Conservation (phyloP, 176 grass and related monocot species). For the Chrysopogon serrulatus region DNA sequence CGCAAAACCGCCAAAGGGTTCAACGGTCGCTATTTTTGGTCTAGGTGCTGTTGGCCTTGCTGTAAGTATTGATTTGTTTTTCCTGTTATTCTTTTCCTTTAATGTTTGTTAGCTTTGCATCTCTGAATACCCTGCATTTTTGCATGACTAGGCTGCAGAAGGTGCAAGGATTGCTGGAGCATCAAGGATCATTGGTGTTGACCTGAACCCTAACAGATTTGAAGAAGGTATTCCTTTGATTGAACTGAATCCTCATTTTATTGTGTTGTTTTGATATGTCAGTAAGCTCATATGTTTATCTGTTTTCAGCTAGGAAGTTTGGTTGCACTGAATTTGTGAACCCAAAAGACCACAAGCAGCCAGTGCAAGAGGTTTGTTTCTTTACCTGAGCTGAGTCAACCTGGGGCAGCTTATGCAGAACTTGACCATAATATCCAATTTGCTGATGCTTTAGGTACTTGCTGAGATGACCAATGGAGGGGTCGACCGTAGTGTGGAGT, state of each 20-base stretch:
- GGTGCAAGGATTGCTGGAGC: constrained; percentile 76
- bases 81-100: not conserved
- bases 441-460: constrained; percentile 48
- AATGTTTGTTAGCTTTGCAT: not conserved
- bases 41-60: constrained; percentile 84
- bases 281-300: not conserved
- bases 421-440: not conserved
- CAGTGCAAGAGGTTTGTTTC: constrained; percentile 66
- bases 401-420: not conserved
- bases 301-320: constrained; percentile 63
- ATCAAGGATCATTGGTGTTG: constrained; percentile 71
- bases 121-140: constrained; percentile 3
- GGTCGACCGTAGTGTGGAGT: constrained; percentile 77
- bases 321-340: constrained; percentile 76
- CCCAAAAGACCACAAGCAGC: constrained; percentile 62
- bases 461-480: constrained; percentile 82
- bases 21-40: constrained; percentile 67
- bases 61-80: constrained; percentile 25
- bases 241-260: not conserved
- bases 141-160: constrained; percentile 54
- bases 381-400: not conserved
- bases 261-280: not conserved
- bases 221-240: constrained; percentile 49
- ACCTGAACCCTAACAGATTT: constrained; percentile 70
- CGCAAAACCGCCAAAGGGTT: constrained; percentile 80